phyloP scores from a whole-genome alignment of 257 asterid species.

The Asclepias syriaca region DNA sequence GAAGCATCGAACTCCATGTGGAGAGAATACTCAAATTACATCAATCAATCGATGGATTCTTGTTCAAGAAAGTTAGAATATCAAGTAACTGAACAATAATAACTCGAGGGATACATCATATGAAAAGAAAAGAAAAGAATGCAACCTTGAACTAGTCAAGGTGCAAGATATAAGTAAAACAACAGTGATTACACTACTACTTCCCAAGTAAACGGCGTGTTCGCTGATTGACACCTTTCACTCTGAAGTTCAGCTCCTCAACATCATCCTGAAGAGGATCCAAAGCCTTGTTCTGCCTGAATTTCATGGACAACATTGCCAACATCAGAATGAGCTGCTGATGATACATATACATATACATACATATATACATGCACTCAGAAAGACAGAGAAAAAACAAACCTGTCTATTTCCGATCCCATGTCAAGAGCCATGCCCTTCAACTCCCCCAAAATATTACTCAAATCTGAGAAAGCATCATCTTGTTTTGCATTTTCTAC shows the following conservation, averaged over 20 bases:
- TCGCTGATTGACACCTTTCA: slow-evolving; percentile 31
- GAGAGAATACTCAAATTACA: background rate
- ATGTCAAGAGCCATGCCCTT: slow-evolving; percentile 48
- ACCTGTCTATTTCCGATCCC: slow-evolving; percentile 45
- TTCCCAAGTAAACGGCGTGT: slow-evolving; percentile 37
- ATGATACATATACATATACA: too few relatives aligned
- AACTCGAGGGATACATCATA: background rate
- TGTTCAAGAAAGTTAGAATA: background rate
- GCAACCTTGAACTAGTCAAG: background rate
- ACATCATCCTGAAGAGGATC: slow-evolving; percentile 27
- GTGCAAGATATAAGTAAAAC: background rate
- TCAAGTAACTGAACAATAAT: background rate
- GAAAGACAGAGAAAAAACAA: background rate
- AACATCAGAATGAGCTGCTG: background rate
- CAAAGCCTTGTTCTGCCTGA: slow-evolving; percentile 33
- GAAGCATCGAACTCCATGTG: background rate
- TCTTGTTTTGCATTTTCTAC: slow-evolving; percentile 42
- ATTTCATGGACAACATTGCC: background rate
- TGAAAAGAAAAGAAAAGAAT: background rate
- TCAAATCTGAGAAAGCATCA: slow-evolving; percentile 38
- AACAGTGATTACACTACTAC: slow-evolving; percentile 31
- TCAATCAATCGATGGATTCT: background rate
- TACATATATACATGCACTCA: background rate
- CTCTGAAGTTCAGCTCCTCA: slow-evolving; percentile 33
- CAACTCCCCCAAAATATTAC: slow-evolving; percentile 38